A percentile compares a stretch with the other conserved stretches of the same genome.
These are phyloP conservation scores for Suillus hirtellus DNA, from an alignment of 768 basidiomycete species.

Conservation along the genomic window DNA sequence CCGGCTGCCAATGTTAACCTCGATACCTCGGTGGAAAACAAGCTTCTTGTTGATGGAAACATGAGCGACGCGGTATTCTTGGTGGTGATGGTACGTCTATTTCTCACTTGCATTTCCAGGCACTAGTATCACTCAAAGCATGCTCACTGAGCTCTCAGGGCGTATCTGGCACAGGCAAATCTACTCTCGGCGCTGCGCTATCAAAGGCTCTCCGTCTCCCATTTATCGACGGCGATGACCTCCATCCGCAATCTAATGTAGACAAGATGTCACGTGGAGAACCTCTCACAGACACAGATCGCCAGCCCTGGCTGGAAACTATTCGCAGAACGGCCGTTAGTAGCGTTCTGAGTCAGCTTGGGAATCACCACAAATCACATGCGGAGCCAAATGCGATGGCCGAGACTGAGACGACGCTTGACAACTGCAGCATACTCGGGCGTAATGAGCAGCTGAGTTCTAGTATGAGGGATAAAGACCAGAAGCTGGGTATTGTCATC, in stretches of 20 bases:
- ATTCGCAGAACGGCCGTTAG: slow-evolving; percentile 64
- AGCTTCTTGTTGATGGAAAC: slow-evolving; percentile 6
- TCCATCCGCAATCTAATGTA: slow-evolving; percentile 82
- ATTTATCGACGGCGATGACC: slow-evolving; percentile 87
- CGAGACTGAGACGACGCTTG: slow-evolving; percentile 1
- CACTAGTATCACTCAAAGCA: neutral
- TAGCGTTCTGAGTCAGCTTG: slow-evolving; percentile 14
- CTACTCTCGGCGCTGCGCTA: slow-evolving; percentile 67
- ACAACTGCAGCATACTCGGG: slow-evolving; percentile 4
- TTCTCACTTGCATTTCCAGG: neutral
- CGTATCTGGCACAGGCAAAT: slow-evolving; percentile 74
- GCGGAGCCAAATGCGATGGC: slow-evolving; percentile 15
- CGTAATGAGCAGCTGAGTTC: neutral
- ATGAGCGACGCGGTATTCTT: slow-evolving; percentile 34
- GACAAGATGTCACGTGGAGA: slow-evolving; percentile 82
- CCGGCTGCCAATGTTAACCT: neutral
- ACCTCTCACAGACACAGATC: slow-evolving; percentile 80
- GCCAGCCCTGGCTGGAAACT: slow-evolving; percentile 80
- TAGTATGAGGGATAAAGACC: slow-evolving; percentile 7
- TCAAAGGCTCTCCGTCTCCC: slow-evolving; percentile 62
- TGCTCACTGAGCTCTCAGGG: slow-evolving; percentile 45
- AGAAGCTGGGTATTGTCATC: slow-evolving; percentile 62
- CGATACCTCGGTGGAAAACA: neutral
- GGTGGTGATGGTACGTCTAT: slow-evolving; percentile 51
- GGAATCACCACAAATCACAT: slow-evolving; percentile 26